These are phyloP conservation scores for Thelonectria blattea DNA, from an alignment of 2,329 filamentous ascomycete genomes.

Conservation along the genomic window DNA sequence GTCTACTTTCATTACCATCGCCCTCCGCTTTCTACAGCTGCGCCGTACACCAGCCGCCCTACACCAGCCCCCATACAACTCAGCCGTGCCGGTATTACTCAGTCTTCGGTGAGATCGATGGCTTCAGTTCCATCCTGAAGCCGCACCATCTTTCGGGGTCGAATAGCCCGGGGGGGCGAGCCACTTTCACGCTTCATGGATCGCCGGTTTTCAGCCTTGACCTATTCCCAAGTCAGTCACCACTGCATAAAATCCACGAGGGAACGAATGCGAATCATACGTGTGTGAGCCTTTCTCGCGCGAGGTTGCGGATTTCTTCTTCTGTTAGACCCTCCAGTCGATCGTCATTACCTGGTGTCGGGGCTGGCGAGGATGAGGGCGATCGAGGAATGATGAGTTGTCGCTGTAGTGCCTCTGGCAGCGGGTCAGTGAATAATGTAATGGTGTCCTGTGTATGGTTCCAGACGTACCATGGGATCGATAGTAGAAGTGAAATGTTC, in stretches of 20 bases:
- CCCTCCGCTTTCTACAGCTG: too few relatives aligned
- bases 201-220: not conserved
- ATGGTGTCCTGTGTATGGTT: not conserved
- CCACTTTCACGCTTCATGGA: conserved; percentile 22
- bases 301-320: conserved; percentile 29
- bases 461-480: conserved; percentile 29
- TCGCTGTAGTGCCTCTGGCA: conserved; percentile 28
- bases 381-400: conserved; percentile 33
- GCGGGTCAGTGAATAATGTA: not conserved
- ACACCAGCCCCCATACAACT: not conserved
- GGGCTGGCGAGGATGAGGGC: conserved; percentile 14
- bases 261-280: not conserved
- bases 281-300: conserved; percentile 26
- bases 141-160: conserved; percentile 22
- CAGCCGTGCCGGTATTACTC: not conserved
- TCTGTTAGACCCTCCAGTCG: conserved; percentile 16
- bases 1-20: too few relatives aligned
- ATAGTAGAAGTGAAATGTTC: conserved; percentile 29
- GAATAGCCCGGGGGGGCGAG: not conserved
- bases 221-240: not conserved
- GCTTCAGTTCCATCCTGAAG: conserved; percentile 22
- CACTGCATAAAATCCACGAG: too few relatives aligned
- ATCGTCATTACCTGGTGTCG: not conserved
- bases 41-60: too few relatives aligned
- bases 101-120: conserved; percentile 28